phyloP scores from a whole-genome alignment of 345 rosid genomes.

The Pistacia vera region DNA sequence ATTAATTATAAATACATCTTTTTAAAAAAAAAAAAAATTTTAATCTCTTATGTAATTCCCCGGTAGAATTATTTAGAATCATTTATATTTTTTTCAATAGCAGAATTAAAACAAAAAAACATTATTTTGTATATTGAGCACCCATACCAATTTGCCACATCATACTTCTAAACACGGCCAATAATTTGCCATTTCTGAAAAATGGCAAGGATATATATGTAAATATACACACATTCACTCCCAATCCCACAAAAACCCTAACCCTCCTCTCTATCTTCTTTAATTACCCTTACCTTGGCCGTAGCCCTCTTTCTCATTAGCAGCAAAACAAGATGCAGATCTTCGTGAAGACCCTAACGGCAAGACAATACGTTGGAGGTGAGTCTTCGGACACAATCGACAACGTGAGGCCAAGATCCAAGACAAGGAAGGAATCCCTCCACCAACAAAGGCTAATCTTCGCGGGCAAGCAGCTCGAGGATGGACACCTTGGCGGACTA shows the following conservation, averaged over 20 bases:
- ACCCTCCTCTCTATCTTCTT: neutral
- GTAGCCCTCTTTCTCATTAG: neutral
- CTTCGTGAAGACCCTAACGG: slow-evolving; percentile 82
- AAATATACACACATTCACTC: neutral
- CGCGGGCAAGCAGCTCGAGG: slow-evolving; percentile 76
- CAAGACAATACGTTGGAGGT: slow-evolving; percentile 73
- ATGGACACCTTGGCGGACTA: slow-evolving; percentile 57
- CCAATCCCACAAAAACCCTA: slow-evolving; percentile 8
- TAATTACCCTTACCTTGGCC: slow-evolving; percentile 17
- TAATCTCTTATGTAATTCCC: no score
- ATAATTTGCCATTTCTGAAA: no score
- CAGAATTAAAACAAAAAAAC: no score
- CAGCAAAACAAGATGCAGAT: slow-evolving; percentile 53
- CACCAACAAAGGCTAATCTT: slow-evolving; percentile 71
- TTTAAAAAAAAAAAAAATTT: no score
- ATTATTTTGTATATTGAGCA: neutral
- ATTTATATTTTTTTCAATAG: no score
- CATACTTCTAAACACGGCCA: neutral
- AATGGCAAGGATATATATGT: neutral
- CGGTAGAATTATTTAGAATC: no score
- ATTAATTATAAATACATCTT: no score
- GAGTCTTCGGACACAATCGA: slow-evolving; percentile 66
- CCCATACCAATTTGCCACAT: neutral
- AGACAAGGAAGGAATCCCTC: slow-evolving; percentile 68
- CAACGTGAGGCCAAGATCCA: slow-evolving; percentile 73